Base-by-base conservation (phyloP, 1,284 basidiomycete species). In the Xerocomus minutiporus region DNA sequence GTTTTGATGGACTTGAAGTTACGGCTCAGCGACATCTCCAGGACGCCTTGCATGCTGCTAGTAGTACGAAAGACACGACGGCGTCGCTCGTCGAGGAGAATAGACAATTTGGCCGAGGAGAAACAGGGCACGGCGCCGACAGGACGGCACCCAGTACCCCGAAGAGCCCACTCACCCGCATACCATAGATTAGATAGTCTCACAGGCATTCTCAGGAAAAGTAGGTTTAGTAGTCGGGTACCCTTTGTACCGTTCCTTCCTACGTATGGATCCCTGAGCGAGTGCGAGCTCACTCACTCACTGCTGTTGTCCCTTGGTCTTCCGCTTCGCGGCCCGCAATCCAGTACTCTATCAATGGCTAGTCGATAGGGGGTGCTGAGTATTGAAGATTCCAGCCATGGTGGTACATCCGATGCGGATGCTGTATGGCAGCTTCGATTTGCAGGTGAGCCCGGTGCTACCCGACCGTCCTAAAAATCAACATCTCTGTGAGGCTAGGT, bases 11-110 rank as follows among this genome's bases (percentile, higher is more conserved):
- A n/a, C 45, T 51, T 8, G 31, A 51, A 3, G 9, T 7, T 25
- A 35, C n/a, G 7, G 50, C 50, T 15, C 50, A 28, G 31, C 38
- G 48, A 6, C 31, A 20, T 28, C 39, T 49, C 36, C 32, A 26
- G 2, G 45, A 49, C 15, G 50, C 50, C 11, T 23, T 48, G 31
- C 38, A 48, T 31, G 50, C 31, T 31, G 50, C 25, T 41, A 29
- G 39, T 32, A 45, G 45, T 39, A 26, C 23, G 3, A 35, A 32
- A 11, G 35, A 32, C 2, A 13, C 9, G 13, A 15, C 26, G 6
- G 38, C 23, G 17, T 29, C 29, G 5, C 11, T 15, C 5, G 34
- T 15, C 34, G 34, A 35, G 12, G 34, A 35, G 13, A 35, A 35
- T 35, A 35, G 15, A 35, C 34, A 35, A 15, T 5, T 5, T 8